Evolutionary conservation across 345 rosid species (phyloP).

Genomic region (Dimocarpus longan): DNA sequence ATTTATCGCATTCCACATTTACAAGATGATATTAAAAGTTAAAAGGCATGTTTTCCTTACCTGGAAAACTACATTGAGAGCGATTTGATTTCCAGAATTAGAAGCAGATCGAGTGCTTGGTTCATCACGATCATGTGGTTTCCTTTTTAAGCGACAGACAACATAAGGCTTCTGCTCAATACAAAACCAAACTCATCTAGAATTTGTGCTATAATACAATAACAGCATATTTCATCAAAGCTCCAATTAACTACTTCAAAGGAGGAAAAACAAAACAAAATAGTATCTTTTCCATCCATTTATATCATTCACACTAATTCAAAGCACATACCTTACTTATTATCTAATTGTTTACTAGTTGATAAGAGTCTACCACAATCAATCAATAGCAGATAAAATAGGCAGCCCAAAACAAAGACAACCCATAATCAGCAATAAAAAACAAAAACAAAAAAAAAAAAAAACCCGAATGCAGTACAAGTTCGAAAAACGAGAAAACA

Average conservation of each 20-base stretch:
- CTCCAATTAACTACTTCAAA: not conserved
- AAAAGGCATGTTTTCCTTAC: constrained; percentile 11
- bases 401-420: not conserved
- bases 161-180: constrained; percentile 17
- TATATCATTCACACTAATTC: not conserved
- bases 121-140: constrained; percentile 6
- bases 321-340: not conserved
- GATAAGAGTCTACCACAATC: not conserved
- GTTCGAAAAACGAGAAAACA: not conserved
- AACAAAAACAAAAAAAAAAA: not conserved
- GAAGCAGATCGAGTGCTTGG: not conserved
- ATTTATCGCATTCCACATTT: not conserved
- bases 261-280: not conserved
- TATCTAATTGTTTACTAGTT: no score
- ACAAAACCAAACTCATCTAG: not conserved
- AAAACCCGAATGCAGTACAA: not conserved
- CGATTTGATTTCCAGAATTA: not conserved
- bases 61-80: not conserved
- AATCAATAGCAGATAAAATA: not conserved
- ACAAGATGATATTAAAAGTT: not conserved
- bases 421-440: not conserved
- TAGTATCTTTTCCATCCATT: not conserved
- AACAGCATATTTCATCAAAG: not conserved
- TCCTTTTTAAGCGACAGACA: constrained; percentile 22
- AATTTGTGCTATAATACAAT: not conserved